Percentiles rank a stretch among this genome's conserved stretches.
Evolutionary conservation across 805 yeast species (phyloP).

Genomic region (Ogataea ganodermae): DNA sequence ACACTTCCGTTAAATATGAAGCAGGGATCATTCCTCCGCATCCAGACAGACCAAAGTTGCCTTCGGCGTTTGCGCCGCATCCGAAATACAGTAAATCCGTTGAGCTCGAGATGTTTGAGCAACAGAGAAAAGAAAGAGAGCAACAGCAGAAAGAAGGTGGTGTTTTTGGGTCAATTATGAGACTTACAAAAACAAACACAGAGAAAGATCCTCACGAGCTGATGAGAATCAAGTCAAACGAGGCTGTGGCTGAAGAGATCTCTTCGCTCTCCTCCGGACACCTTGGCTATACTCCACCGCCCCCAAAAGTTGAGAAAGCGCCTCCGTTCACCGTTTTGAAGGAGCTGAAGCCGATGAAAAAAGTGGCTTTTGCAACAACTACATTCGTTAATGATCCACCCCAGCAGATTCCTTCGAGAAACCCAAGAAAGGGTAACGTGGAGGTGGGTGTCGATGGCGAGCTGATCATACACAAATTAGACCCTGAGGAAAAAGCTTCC

Average conservation of each 20-base stretch:
- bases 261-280: constrained; percentile 13
- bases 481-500: constrained; percentile 34
- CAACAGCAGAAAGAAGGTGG: constrained; percentile 22
- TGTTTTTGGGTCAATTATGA: constrained; percentile 35
- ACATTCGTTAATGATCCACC: constrained; percentile 81
- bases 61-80: constrained; percentile 45
- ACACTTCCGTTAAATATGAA: constrained; percentile 36
- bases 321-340: constrained; percentile 34
- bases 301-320: constrained; percentile 26
- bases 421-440: constrained; percentile 79
- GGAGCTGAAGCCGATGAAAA: constrained; percentile 43
- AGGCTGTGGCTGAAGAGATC: constrained; percentile 13
- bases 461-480: constrained; percentile 35
- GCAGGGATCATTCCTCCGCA: constrained; percentile 52
- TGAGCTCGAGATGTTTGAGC: constrained; percentile 26
- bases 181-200: constrained; percentile 29
- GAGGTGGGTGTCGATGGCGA: constrained; percentile 38
- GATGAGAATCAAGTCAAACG: constrained; percentile 22
- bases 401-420: constrained; percentile 88
- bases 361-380: constrained; percentile 79
- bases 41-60: constrained; percentile 47
- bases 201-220: constrained; percentile 17
- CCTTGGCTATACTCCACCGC: constrained; percentile 30
- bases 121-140: constrained; percentile 20
- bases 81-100: constrained; percentile 32